Evolutionary conservation across 768 basidiomycete species (phyloP), one percentile per base, ranked within the genome.

Genomic region (Vishniacozyma victoriae): DNA sequence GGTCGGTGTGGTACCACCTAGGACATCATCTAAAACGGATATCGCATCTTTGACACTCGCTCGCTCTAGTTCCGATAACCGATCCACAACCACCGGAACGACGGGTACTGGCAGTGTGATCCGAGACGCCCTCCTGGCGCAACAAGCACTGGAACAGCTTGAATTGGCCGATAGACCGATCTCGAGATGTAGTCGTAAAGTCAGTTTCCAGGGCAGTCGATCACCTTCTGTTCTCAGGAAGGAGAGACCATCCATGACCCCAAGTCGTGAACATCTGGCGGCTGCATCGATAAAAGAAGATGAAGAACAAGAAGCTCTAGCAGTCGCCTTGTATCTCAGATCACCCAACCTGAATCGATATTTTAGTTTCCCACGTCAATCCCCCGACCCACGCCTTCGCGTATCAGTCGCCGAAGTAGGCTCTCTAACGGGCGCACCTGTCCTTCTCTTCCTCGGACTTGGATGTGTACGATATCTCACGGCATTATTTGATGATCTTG

Each of bases 341-440:
- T 96, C 92, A 27, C 79, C 84, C 14, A 80, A 86, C 41, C 75
- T 95, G 51, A 97, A 90, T 0, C 87, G 85, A 0, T 72, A 91
- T 36, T 71, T 95, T 33, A 83, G 76, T 51, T 82, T 93, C 36
- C 85, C 82, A 14, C 80, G 86, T 29, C 80, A 82, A 2, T 87
- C 86, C 7, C 86, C 91, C 64, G 82, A 85, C 20, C 84, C 84
- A 20, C 76, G 78, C 49, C 82, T 61, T 75, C 81, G 80, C 20
- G 84, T 96, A 47, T 93, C 93, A 58, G 76, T 93, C n/a, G 90
- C 93, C 3, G 93, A 97, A 65, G 78, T 96, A 52, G 93, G 95
- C 2, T 80, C 79, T 54, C 78, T 84, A 3, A 80, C 78, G n/a
- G 93, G 93, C 1, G 80, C 82, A 60, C 93, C 93, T 0, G 80